A percentile compares a stretch with the other conserved stretches of the same genome.
phyloP scores from a whole-genome alignment of 2,329 filamentous ascomycete species.

The Trichoderma cornu-damae region DNA sequence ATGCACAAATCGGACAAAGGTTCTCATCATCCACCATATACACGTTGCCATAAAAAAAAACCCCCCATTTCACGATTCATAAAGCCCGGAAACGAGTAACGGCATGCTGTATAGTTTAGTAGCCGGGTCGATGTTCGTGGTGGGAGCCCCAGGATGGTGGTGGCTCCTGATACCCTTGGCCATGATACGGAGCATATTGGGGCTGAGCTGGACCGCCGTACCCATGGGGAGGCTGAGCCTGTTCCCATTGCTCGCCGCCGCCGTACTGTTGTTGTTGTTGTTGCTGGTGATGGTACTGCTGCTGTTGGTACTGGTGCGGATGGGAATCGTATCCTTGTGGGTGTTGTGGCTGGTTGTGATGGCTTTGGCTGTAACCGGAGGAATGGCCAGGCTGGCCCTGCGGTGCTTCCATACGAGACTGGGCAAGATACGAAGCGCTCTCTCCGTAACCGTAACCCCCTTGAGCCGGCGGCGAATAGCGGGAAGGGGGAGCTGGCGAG shows the following conservation, averaged over 20 bases:
- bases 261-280: constrained; percentile 27
- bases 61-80: background rate
- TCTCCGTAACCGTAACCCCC: constrained; percentile 40
- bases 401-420: constrained; percentile 23
- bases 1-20: background rate
- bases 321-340: constrained; percentile 24
- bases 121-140: constrained; percentile 36
- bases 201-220: constrained; percentile 25
- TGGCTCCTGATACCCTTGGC: constrained; percentile 24
- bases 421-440: constrained; percentile 29
- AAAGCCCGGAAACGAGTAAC: background rate
- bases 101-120: constrained; percentile 21
- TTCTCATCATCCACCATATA: background rate
- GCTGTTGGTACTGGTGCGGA: constrained; percentile 23
- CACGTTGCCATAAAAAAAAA: background rate
- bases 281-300: constrained; percentile 5
- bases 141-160: constrained; percentile 35
- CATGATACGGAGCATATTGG: constrained; percentile 24
- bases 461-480: constrained; percentile 27
- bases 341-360: constrained; percentile 22
- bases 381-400: constrained; percentile 23
- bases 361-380: background rate
- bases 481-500: constrained; percentile 35
- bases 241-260: constrained; percentile 23
- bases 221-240: constrained; percentile 5